A percentile compares a stretch with the other conserved stretches of the same genome.
phyloP scores from a whole-genome alignment of 2,329 filamentous ascomycete genomes.

The Trichoderma lentiforme region DNA sequence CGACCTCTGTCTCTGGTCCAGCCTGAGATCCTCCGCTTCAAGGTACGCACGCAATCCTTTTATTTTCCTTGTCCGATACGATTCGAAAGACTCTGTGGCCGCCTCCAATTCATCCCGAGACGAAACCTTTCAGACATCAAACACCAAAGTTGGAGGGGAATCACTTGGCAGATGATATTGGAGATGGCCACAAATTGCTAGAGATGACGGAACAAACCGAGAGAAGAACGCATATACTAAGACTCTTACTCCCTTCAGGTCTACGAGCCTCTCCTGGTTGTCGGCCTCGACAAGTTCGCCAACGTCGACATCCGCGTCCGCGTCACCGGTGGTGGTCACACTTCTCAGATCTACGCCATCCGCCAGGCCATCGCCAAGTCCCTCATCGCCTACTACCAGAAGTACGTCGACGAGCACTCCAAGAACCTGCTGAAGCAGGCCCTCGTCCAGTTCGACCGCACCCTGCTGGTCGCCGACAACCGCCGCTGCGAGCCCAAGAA shows the following conservation, averaged over 20 bases:
- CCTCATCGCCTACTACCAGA: slow-evolving; percentile 86
- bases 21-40: slow-evolving; percentile 96
- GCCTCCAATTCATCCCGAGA: neutral
- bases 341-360: slow-evolving; percentile 96
- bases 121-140: neutral
- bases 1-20: slow-evolving; percentile 90
- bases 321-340: slow-evolving; percentile 96
- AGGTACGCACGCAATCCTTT: slow-evolving; percentile 54
- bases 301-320: slow-evolving; percentile 96
- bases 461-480: slow-evolving; percentile 98
- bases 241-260: slow-evolving; percentile 51
- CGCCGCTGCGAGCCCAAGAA: slow-evolving; percentile 99
- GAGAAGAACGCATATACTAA: slow-evolving; percentile 7
- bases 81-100: neutral
- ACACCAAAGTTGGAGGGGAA: neutral
- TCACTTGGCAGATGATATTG: neutral
- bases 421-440: slow-evolving; percentile 99
- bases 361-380: slow-evolving; percentile 96
- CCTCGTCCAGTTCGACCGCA: slow-evolving; percentile 92
- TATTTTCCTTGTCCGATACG: neutral
- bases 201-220: neutral
- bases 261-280: slow-evolving; percentile 97
- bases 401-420: slow-evolving; percentile 99
- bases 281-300: slow-evolving; percentile 96
- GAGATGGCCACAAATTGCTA: neutral